A percentile compares a stretch with the other conserved stretches of the same genome.
phyloP scores from a whole-genome alignment of 805 yeast species.

The Lachancea sp. region DNA sequence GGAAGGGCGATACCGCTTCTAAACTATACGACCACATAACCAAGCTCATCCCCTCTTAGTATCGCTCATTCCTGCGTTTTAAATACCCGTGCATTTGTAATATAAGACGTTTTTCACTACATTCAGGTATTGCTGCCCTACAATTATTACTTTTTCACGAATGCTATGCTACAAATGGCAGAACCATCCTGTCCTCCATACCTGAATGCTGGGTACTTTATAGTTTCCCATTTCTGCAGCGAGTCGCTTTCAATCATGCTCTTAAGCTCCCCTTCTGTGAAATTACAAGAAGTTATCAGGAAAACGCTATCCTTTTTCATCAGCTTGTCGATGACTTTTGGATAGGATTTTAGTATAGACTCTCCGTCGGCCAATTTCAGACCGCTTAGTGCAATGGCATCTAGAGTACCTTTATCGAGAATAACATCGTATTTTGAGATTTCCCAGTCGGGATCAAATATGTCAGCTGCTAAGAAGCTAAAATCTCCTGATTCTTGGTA shows the following conservation, averaged over 20 bases:
- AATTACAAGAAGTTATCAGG: constrained; percentile 87
- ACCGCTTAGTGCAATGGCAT: constrained; percentile 88
- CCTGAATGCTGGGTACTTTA: constrained; percentile 73
- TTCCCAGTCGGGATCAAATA: constrained; percentile 41
- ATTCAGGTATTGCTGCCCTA: too few relatives aligned
- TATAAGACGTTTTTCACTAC: constrained; percentile 6
- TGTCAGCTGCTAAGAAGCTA: constrained; percentile 61
- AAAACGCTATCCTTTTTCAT: constrained; percentile 53
- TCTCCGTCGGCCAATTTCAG: constrained; percentile 40
- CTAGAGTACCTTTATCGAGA: constrained; percentile 91
- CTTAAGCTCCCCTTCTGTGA: constrained; percentile 72
- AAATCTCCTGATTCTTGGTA: constrained; percentile 34
- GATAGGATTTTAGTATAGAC: constrained; percentile 55
- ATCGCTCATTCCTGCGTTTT: not conserved
- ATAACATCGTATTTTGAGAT: constrained; percentile 58
- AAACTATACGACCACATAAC: constrained; percentile 42
- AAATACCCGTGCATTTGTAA: constrained; percentile 6
- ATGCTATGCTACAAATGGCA: constrained; percentile 82
- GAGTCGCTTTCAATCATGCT: constrained; percentile 42
- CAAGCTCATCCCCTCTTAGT: constrained; percentile 9
- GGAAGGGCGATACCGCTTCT: constrained; percentile 53
- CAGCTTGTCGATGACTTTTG: constrained; percentile 49
- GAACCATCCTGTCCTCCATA: constrained; percentile 90
- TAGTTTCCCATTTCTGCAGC: constrained; percentile 54
- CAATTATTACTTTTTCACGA: constrained; percentile 36